Conservation (phyloP, 2,329 filamentous ascomycete genomes). For the Cladobotryum protrusum region DNA sequence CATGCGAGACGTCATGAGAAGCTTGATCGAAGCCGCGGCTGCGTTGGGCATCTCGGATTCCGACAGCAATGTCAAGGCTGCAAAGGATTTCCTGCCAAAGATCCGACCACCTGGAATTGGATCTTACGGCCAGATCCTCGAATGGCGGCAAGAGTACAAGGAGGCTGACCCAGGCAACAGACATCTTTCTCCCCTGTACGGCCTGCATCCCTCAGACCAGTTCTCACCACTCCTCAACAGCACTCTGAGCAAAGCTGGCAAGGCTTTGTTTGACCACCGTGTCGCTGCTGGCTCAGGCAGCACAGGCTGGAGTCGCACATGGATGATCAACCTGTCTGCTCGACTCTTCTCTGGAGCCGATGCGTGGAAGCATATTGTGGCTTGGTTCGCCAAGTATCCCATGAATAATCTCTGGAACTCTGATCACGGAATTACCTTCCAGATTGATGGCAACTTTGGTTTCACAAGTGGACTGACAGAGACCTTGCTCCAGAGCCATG, state of each 20-base stretch:
- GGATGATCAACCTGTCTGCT: slow-evolving; percentile 41
- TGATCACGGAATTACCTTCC: slow-evolving; percentile 31
- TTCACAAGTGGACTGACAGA: slow-evolving; percentile 38
- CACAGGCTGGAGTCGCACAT: slow-evolving; percentile 38
- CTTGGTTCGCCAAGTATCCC: slow-evolving; percentile 21
- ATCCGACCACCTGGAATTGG: slow-evolving; percentile 12
- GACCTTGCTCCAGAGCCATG: slow-evolving; percentile 36
- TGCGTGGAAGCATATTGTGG: slow-evolving; percentile 17
- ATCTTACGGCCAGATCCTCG: slow-evolving; percentile 28
- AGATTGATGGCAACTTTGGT: slow-evolving; percentile 47
- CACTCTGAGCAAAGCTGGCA: slow-evolving; percentile 16
- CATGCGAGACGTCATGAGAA: slow-evolving; percentile 10
- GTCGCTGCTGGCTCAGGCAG: slow-evolving; percentile 25
- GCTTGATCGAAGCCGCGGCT: slow-evolving; percentile 6
- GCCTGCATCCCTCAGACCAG: slow-evolving; percentile 34
- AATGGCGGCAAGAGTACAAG: slow-evolving; percentile 29
- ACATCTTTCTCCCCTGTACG: slow-evolving; percentile 42
- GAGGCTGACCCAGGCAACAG: slow-evolving; percentile 39
- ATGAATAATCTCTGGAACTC: slow-evolving; percentile 33
- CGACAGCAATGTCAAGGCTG: slow-evolving; percentile 7
- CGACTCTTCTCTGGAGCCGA: slow-evolving; percentile 33
- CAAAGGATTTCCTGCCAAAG: slow-evolving; percentile 6
- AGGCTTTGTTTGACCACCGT: slow-evolving; percentile 24
- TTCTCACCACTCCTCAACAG: slow-evolving; percentile 14
- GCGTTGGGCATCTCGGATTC: slow-evolving; percentile 5